phyloP scores from a whole-genome alignment of 2,329 filamentous ascomycete genomes.

The Trichoderma atroviride region DNA sequence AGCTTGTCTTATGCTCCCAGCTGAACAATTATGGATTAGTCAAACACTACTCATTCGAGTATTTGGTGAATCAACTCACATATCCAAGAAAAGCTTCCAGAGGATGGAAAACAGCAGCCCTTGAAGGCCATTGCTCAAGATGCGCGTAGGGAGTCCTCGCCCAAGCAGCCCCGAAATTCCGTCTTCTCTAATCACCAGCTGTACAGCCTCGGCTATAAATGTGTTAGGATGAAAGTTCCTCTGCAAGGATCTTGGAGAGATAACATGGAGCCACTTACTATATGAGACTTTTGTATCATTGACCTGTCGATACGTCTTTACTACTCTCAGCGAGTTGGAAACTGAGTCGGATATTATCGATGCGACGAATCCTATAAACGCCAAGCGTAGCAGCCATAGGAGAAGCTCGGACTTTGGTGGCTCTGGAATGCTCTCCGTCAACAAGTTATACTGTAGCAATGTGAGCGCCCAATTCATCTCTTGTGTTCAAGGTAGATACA shows the following conservation, averaged over 20 bases:
- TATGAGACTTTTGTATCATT: constrained; percentile 53
- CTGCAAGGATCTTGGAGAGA: not conserved
- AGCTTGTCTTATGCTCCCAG: constrained; percentile 19
- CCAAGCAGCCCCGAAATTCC: constrained; percentile 48
- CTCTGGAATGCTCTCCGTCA: constrained; percentile 44
- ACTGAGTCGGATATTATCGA: constrained; percentile 50
- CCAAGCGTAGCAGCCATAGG: constrained; percentile 48
- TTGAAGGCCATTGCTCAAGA: constrained; percentile 52
- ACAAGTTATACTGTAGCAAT: constrained; percentile 45
- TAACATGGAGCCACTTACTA: constrained; percentile 35
- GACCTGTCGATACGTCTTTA: constrained; percentile 55
- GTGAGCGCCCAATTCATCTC: constrained; percentile 12
- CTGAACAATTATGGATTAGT: not conserved
- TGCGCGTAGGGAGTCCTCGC: constrained; percentile 50
- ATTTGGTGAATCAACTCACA: constrained; percentile 42
- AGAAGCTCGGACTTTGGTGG: constrained; percentile 45
- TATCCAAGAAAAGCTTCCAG: constrained; percentile 52
- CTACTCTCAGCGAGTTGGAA: constrained; percentile 51
- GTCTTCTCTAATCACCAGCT: constrained; percentile 45
- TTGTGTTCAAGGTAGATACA: not conserved
- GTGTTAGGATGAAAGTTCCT: not conserved
- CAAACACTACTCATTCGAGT: not conserved
- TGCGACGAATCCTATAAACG: constrained; percentile 45
- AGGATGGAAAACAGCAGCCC: constrained; percentile 52
- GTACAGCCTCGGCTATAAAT: constrained; percentile 46